Evolutionary conservation across 768 basidiomycete species (phyloP).

Genomic region (Amylocystis lapponica): DNA sequence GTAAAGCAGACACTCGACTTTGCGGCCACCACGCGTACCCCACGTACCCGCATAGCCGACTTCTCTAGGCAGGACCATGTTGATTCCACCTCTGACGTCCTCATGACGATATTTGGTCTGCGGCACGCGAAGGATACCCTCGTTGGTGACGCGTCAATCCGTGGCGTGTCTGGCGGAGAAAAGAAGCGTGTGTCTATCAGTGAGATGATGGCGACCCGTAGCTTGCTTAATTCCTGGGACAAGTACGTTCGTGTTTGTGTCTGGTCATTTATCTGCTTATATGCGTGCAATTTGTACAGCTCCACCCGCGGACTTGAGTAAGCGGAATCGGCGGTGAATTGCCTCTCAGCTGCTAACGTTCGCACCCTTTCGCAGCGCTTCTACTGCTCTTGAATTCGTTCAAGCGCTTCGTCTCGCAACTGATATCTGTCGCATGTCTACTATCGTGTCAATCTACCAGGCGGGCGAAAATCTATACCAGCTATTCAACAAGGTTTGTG

Average conservation of each 20-base stretch:
- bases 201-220: constrained; percentile 60
- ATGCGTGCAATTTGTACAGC: constrained; percentile 23
- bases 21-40: constrained; percentile 62
- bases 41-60: constrained; percentile 43
- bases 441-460: constrained; percentile 82
- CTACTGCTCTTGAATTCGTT: constrained; percentile 55
- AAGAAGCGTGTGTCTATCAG: constrained; percentile 77
- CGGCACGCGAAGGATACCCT: constrained; percentile 64
- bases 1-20: constrained; percentile 72
- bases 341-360: not conserved
- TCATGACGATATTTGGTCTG: constrained; percentile 71
- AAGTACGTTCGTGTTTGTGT: constrained; percentile 37
- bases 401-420: constrained; percentile 53
- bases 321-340: not conserved
- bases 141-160: constrained; percentile 72
- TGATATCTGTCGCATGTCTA: constrained; percentile 40
- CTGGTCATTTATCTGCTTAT: not conserved
- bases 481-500: constrained; percentile 76
- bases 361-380: constrained; percentile 24
- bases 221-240: constrained; percentile 69
- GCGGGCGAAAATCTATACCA: constrained; percentile 64
- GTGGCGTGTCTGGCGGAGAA: constrained; percentile 74
- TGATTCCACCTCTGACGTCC: constrained; percentile 41
- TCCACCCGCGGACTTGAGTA: constrained; percentile 44
- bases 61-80: constrained; percentile 39